Conservation (phyloP, 176 grass and related monocot genomes). For the Rhynchospora pubera region DNA sequence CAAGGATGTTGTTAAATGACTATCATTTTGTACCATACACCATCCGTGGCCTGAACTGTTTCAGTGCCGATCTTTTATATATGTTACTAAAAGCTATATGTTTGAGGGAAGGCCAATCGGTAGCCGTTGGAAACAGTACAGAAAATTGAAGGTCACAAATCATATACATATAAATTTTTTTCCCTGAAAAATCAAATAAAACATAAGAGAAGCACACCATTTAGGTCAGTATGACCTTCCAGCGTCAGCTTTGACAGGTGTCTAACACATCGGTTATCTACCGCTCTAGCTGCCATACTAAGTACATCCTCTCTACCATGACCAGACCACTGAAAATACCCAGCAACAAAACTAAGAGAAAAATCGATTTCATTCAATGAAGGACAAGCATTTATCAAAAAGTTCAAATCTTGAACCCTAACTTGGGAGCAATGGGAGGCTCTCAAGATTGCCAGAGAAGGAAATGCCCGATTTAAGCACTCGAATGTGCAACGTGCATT, state of each 20-base stretch:
- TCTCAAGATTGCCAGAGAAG: constrained; percentile 1
- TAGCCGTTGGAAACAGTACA: background rate
- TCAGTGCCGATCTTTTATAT: background rate
- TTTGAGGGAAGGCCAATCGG: background rate
- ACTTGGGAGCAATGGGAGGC: constrained; percentile 6
- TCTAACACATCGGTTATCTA: background rate
- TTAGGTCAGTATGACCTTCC: constrained; percentile 7
- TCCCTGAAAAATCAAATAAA: background rate
- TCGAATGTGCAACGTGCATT: background rate
- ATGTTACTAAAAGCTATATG: too few species aligned
- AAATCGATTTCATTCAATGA: constrained; percentile 5
- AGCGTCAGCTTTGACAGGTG: background rate
- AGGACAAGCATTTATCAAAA: background rate
- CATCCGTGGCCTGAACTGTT: background rate
- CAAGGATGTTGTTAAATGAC: background rate
- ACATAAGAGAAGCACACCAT: constrained; percentile 6
- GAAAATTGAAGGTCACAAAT: background rate
- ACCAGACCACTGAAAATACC: background rate
- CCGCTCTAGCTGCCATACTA: background rate
- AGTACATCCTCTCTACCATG: background rate
- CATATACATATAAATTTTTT: background rate
- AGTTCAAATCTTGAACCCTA: constrained; percentile 1
- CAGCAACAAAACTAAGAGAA: constrained; percentile 11
- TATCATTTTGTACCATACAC: background rate
- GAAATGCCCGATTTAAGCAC: background rate